Evolutionary conservation across 2,329 filamentous ascomycete genomes (phyloP), one percentile per base, ranked within the genome.

Genomic region (Cladosporium sp.): DNA sequence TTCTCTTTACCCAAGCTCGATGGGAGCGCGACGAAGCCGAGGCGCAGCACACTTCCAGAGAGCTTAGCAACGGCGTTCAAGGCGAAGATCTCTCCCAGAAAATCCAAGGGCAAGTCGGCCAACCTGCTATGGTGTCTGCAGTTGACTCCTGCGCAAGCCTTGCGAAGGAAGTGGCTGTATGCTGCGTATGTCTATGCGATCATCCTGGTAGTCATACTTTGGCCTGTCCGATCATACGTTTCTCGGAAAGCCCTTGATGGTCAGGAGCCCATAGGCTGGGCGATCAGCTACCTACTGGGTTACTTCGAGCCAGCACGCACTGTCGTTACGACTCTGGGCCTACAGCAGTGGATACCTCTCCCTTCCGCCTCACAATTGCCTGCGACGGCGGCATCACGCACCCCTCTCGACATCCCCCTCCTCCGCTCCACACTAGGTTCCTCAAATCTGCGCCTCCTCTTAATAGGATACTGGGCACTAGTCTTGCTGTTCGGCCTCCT

Each of bases 181-280:
- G 91, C 94, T 2, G 73, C 77, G 0, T 94, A 90, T 68, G 85
- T 92, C 17, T 97, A 97, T 71, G 60, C 79, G 0, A 82, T 84
- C 50, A 84, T 95, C 7, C 55, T 87, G 8, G 67, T 77, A 0
- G 83, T 90, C 34, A 84, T 95, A 55, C 74, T 96, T 3, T 74
- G 85, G 3, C 88, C 86, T 0, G 82, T 97, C 28, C 84, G 92
- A 56, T 78, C 79, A 2, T 88, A 90, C 65, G 84, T 97, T 51
- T 76, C 82, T 39, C 74, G 76, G 43, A 79, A 83, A 62, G 92
- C 91, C 14, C 79, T 99, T 1, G 69, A 81, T 36, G 85, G 84
- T 15, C 77, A 85, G 54, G 94, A 99, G 66, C 92, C 94, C 0
- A 84, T 99, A 45, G 90, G 93, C 2, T 99, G 94, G 94, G 92